phyloP scores from a whole-genome alignment of 1,284 basidiomycete species.

The Rhodotorula sp. region DNA sequence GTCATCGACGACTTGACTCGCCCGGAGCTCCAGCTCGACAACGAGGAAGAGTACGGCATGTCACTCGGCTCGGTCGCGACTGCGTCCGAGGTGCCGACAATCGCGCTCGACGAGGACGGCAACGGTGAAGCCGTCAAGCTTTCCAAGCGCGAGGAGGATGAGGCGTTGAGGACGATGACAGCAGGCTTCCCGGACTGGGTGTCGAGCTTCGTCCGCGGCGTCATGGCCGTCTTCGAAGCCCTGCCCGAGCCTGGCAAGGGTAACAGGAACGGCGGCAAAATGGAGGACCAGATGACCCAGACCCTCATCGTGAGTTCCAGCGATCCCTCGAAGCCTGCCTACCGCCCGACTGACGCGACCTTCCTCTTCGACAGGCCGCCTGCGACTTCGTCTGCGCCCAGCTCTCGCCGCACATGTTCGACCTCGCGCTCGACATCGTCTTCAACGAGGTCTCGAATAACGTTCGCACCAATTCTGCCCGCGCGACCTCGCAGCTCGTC shows the following conservation, averaged over 20 bases:
- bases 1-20: constrained; percentile 73
- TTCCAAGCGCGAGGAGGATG: constrained; percentile 68
- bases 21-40: constrained; percentile 39
- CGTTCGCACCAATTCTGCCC: constrained; percentile 82
- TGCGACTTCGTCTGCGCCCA: constrained; percentile 82
- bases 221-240: constrained; percentile 85
- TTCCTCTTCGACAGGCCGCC: constrained; percentile 56
- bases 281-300: constrained; percentile 78
- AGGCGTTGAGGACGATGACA: constrained; percentile 72
- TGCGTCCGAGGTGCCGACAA: constrained; percentile 14
- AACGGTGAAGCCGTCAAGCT: constrained; percentile 52
- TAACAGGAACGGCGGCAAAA: constrained; percentile 76
- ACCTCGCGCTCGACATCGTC: constrained; percentile 78
- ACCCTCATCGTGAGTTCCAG: constrained; percentile 61
- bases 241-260: constrained; percentile 59
- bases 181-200: constrained; percentile 87
- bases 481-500: constrained; percentile 85
- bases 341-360: not conserved
- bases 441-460: constrained; percentile 80
- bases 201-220: constrained; percentile 76
- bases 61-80: constrained; percentile 27
- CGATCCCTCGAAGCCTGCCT: no score
- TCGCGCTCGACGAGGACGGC: constrained; percentile 47
- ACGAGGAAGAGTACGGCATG: constrained; percentile 28
- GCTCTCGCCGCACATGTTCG: constrained; percentile 82